Base-by-base conservation (phyloP, 257 asterid species). In the Haberlea rhodopensis region DNA sequence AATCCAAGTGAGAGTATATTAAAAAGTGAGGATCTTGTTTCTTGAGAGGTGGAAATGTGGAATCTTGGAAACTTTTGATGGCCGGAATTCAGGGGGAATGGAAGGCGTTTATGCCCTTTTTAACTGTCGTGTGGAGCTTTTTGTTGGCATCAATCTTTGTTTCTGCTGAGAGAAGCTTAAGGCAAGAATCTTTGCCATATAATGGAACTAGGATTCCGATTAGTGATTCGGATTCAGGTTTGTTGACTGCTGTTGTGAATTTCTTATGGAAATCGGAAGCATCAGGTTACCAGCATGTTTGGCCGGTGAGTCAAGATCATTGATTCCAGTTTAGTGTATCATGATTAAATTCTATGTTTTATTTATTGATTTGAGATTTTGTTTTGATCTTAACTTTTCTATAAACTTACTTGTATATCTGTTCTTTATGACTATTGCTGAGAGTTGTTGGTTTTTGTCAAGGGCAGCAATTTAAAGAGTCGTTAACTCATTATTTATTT, bases 281-380 rank as follows among this genome's bases (percentile, higher is more conserved):
- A 77, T 76, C 94, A n/a, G 98, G 91, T 51, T 91, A 86, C 85
- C 84, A 84, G 1, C 98, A 84, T 73, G 85, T 84, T 76, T 91
- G 98, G 98, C 98, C 98, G 89, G 98, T 91, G 80, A 86, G 89
- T 84, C 62, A 1, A 4, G 46, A 29, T 70, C 43, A 48, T 65
- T 68, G 20, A 24, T 40, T 66, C 51, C 34, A 8, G 27, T 62
- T 26, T 59, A 22, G 20, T 56, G 34, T 53, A 46, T 64, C 70
- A 18, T 16, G 22, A 8, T 56, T 40, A 21, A 26, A 40, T 49
- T 4, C 55, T 2, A 9, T 22, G 8, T 24, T 60, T 5, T 58
- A 24, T 20, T 32, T 60, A 54, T 58, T 31, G 45, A 22, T 69
- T 52, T 67, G 26, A 22, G 54, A 26, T 19, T 51, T 60, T 5